These are phyloP conservation scores for Trichoderma brevicompactum DNA, from an alignment of 2,329 filamentous ascomycete genomes.

Conservation along the genomic window DNA sequence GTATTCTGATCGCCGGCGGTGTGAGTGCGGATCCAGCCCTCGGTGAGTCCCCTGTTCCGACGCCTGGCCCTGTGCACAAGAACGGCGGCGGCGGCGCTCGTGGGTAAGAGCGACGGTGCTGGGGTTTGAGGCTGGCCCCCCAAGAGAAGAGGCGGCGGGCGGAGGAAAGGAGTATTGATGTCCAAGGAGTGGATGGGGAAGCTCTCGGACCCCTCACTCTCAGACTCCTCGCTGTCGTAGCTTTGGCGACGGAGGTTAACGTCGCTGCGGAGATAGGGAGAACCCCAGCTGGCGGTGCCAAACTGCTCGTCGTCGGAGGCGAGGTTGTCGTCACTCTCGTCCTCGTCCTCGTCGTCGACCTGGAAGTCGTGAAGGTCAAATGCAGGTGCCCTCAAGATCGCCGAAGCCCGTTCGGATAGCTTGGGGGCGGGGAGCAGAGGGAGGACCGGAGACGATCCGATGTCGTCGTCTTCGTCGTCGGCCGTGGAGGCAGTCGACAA, in stretches of 20 bases:
- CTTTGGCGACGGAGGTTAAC: slow-evolving; percentile 55
- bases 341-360: slow-evolving; percentile 33
- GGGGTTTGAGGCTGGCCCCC: slow-evolving; percentile 28
- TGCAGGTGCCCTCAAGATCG: slow-evolving; percentile 60
- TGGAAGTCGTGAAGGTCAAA: slow-evolving; percentile 30
- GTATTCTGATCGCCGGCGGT: slow-evolving; percentile 71
- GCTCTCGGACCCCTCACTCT: slow-evolving; percentile 63
- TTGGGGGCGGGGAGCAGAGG: slow-evolving; percentile 63
- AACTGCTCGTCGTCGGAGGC: slow-evolving; percentile 43
- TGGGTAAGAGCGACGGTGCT: slow-evolving; percentile 38
- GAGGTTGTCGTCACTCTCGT: slow-evolving; percentile 22
- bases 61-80: slow-evolving; percentile 66
- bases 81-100: slow-evolving; percentile 63
- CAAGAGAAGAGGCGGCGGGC: slow-evolving; percentile 54
- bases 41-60: slow-evolving; percentile 67
- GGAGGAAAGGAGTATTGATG: slow-evolving; percentile 65
- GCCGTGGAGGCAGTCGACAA: slow-evolving; percentile 66
- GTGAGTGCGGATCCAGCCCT: slow-evolving; percentile 86
- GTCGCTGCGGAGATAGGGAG: slow-evolving; percentile 77
- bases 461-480: slow-evolving; percentile 57
- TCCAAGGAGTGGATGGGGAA: slow-evolving; percentile 64
- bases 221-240: slow-evolving; percentile 62
- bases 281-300: slow-evolving; percentile 86
- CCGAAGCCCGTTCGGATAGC: slow-evolving; percentile 59
- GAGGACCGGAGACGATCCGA: slow-evolving; percentile 61